Evolutionary conservation across 306 rosid species (phyloP), one percentile per base, ranked within the genome.

Genomic region (Pachyrhizus erosus): DNA sequence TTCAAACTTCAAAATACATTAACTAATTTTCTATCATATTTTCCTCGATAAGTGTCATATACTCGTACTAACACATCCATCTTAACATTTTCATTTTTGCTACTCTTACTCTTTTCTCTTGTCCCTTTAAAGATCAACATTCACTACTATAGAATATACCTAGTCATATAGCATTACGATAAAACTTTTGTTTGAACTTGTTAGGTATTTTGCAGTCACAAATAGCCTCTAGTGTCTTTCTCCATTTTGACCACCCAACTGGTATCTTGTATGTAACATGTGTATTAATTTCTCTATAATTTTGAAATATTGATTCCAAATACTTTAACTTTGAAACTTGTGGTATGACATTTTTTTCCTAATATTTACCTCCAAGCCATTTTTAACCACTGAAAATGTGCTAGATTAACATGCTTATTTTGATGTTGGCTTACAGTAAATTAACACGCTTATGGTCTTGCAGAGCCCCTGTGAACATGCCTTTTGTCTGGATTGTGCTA

Each of bases 401-500:
- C 74, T 18, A 27, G 71, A 73, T 68, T 87, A 46, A 86, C 46
- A 15, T 15, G 77, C 34, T 85, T 80, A 29, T 77, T n/a, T 76
- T 51, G 37, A 45, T 70, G 75, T 70, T 65, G 27, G 69, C 20
- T 70, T 75, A 4, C 82, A 34, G 42, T 66, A 31, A 42, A 73
- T 68, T 87, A 46, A 86, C 46, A 15, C 13, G 77, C 34, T 85
- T 80, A 29, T 77, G 70, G 51, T 82, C 78, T 90, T 92, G 95
- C 95, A 96, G 99, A 91, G 92, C 85, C 98, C 99, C 74, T 96
- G 99, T 77, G 99, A 96, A 78, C 99, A 96, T 83, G 97, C 95
- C 65, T 96, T 91, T 87, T 96, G 99, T 77, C 89, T 96, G 43
- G 98, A 96, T 77, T 96, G 99, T 92, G 94, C 98, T 68, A 85